These are phyloP conservation scores for Tulasnella sp. DNA, from an alignment of 768 basidiomycete genomes.

Conservation along the genomic window DNA sequence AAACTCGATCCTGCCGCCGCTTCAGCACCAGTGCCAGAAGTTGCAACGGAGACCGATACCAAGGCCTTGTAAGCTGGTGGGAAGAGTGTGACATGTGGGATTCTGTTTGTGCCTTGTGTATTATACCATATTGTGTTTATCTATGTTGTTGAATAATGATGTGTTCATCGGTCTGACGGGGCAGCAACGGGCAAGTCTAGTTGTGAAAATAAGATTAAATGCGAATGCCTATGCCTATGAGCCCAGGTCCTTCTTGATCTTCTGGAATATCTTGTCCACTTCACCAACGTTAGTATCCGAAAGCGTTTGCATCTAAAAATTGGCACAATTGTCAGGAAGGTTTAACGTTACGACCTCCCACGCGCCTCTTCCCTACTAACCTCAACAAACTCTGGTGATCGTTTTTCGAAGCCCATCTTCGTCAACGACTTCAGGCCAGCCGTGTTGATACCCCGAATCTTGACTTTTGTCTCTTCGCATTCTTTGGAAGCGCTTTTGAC, in stretches of 20 bases:
- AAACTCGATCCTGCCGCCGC: not conserved
- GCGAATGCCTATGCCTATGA: not conserved
- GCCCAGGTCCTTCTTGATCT: conserved; percentile 31
- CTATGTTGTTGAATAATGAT: conserved; percentile 10
- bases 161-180: not conserved
- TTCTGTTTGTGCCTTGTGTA: not conserved
- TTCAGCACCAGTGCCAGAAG: not conserved
- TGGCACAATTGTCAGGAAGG: not conserved
- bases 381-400: conserved; percentile 65
- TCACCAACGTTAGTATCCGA: conserved; percentile 58
- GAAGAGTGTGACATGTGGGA: not conserved
- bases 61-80: not conserved
- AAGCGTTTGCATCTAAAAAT: conserved; percentile 66
- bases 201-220: not conserved
- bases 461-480: conserved; percentile 71
- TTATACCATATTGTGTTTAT: not conserved
- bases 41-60: not conserved
- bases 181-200: not conserved
- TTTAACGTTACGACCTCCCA: not conserved
- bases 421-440: conserved; percentile 63
- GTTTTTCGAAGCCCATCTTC: conserved; percentile 51
- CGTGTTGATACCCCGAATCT: conserved; percentile 68
- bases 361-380: conserved; percentile 39
- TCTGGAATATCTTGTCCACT: conserved; percentile 60
- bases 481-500: conserved; percentile 54